Percentiles rank a stretch among this genome's conserved stretches.
Evolutionary conservation across 1,139 yeast genomes (phyloP).

Genomic region (Pneumocystis wakefieldiae): DNA sequence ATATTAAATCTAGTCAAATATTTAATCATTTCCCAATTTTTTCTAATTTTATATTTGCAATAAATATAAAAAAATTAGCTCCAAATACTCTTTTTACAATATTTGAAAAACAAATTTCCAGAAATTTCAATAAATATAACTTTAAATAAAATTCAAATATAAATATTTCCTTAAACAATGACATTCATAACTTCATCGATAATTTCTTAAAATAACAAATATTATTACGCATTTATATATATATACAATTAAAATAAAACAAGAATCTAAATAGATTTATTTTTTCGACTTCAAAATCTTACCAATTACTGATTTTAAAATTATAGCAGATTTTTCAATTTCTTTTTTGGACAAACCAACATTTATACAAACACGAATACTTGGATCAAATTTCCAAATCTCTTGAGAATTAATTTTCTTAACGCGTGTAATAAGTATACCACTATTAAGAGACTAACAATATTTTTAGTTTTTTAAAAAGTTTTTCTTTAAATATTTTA

Average conservation of each 20-base stretch:
- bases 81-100: no score
- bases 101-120: no score
- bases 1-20: no score
- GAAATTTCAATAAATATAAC: no score
- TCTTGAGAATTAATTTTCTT: slow-evolving; percentile 62
- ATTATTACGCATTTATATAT: neutral
- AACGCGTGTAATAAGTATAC: slow-evolving; percentile 53
- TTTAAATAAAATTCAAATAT: no score
- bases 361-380: slow-evolving; percentile 47
- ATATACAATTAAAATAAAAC: neutral
- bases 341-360: slow-evolving; percentile 43
- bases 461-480: slow-evolving; percentile 28
- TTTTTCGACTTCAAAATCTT: slow-evolving; percentile 11
- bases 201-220: neutral
- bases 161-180: neutral
- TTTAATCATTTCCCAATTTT: no score
- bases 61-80: no score
- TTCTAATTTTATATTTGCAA: no score
- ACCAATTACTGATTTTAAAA: slow-evolving; percentile 15
- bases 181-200: neutral
- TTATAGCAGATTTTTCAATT: slow-evolving; percentile 27
- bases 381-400: slow-evolving; percentile 59
- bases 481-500: slow-evolving; percentile 36
- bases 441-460: slow-evolving; percentile 38
- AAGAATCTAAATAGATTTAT: neutral